Evolutionary conservation across 2,329 filamentous ascomycete species (phyloP).

Genomic region (Neopestalotiopsis clavispora): DNA sequence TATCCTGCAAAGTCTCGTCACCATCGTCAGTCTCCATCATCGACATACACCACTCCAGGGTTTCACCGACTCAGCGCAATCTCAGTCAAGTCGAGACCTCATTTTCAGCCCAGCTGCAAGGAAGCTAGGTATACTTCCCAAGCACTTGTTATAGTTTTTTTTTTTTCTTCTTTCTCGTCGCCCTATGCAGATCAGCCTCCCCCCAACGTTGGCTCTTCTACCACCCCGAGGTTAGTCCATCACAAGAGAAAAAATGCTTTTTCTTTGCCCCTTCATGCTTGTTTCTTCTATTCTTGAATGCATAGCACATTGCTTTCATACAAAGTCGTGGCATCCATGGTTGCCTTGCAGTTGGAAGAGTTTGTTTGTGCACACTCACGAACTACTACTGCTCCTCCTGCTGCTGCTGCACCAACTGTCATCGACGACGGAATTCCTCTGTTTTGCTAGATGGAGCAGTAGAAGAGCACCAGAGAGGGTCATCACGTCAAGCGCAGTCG

Average conservation of each 20-base stretch:
- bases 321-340: neutral
- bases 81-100: neutral
- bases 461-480: neutral
- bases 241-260: neutral
- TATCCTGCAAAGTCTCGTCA: constrained; percentile 12
- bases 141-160: neutral
- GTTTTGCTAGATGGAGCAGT: constrained; percentile 6
- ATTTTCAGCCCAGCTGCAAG: neutral
- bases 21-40: constrained; percentile 11
- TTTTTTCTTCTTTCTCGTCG: neutral
- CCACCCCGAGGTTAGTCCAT: constrained; percentile 1
- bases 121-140: neutral
- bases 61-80: neutral
- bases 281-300: neutral
- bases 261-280: neutral
- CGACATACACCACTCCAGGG: neutral
- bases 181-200: neutral
- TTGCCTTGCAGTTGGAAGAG: neutral
- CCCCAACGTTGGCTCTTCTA: neutral
- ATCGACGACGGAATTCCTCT: neutral
- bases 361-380: neutral
- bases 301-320: neutral
- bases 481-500: constrained; percentile 18
- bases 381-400: neutral
- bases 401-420: neutral